phyloP scores from a whole-genome alignment of 2,329 filamentous ascomycete genomes.

The Aspergillus glaucus region DNA sequence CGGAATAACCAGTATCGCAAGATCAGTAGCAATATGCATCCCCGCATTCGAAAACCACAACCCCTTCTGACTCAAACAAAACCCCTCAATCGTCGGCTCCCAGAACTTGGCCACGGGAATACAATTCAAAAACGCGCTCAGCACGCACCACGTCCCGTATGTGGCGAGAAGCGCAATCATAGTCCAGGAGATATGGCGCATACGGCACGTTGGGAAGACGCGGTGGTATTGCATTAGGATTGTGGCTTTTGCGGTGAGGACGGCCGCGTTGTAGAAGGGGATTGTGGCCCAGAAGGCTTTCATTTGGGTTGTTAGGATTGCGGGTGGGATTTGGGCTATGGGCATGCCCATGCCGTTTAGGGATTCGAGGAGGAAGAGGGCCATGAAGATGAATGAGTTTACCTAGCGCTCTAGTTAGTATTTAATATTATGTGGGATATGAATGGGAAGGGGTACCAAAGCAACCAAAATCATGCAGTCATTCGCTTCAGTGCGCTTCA shows the following conservation, averaged over 20 bases:
- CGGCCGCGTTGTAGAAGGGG: constrained; percentile 33
- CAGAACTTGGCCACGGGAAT: constrained; percentile 33
- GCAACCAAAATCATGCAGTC: constrained; percentile 33
- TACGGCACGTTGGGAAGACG: constrained; percentile 34
- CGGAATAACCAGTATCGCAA: constrained; percentile 40
- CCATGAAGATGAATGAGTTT: constrained; percentile 30
- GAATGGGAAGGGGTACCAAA: constrained; percentile 16
- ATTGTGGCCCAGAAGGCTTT: constrained; percentile 34
- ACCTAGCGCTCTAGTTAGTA: constrained; percentile 10
- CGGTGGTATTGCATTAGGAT: constrained; percentile 46
- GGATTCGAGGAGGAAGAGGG: constrained; percentile 27
- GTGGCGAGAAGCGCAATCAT: constrained; percentile 31
- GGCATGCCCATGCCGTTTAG: constrained; percentile 33
- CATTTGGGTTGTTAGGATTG: constrained; percentile 25
- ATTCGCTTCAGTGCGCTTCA: constrained; percentile 29
- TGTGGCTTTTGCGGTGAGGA: constrained; percentile 40
- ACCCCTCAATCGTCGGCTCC: constrained; percentile 21
- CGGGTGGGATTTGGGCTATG: constrained; percentile 22
- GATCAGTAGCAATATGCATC: constrained; percentile 41
- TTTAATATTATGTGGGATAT: no score
- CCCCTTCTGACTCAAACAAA: constrained; percentile 33
- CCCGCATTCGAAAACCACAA: constrained; percentile 42
- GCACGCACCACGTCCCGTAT: constrained; percentile 30
- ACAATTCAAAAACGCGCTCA: constrained; percentile 32
- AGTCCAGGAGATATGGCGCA: constrained; percentile 31